Evolutionary conservation across 257 asterid genomes (phyloP), one percentile per base, ranked within the genome.

Genomic region (Oldenlandia corymbosa): DNA sequence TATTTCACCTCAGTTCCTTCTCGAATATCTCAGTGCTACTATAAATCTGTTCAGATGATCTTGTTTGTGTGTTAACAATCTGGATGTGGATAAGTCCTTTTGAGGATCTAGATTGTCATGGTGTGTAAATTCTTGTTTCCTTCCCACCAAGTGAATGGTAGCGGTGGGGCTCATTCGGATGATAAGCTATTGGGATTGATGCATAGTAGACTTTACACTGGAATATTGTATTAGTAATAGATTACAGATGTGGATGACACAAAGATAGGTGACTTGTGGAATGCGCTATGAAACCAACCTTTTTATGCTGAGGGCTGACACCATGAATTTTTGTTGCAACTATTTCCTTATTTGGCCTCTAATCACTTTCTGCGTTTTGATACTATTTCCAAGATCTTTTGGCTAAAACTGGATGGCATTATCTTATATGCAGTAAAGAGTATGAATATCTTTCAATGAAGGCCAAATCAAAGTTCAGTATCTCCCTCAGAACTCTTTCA

Each of bases 401-500:
- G 28, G 17, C 43, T 67, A 41, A 45, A 24, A 24, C 41, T 34
- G 47, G 21, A 16, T 66, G 23, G 21, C 17, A 28, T 41, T 18
- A 34, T 31, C 10, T 12, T 45, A 41, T 1, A 7, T 62, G 71
- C 90, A 90, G 94, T 31, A 81, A 83, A 82, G 95, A 90, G 49
- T 85, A 77, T 27, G 95, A 90, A 75, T 88, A 87, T 73, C 78
- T 83, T 18, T 90, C 94, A 20, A 72, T 79, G 57, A 83, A 82
- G 78, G 90, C 84, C 10, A 90, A 85, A 71, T 80, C 94, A 49
- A 83, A 86, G 75, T 83, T 90, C 68, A 81, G 85, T 72, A 75
- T 79, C 66, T 90, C 90, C 55, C 94, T 90, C 20, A 79, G 94
- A 66, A 64, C 71, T 32, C 88, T 90, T 24, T 68, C 88, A 60